A percentile compares a stretch with the other conserved stretches of the same genome.
These are phyloP conservation scores for Talaromyces sp. DNA, from an alignment of 2,329 filamentous ascomycete genomes.

Conservation along the genomic window DNA sequence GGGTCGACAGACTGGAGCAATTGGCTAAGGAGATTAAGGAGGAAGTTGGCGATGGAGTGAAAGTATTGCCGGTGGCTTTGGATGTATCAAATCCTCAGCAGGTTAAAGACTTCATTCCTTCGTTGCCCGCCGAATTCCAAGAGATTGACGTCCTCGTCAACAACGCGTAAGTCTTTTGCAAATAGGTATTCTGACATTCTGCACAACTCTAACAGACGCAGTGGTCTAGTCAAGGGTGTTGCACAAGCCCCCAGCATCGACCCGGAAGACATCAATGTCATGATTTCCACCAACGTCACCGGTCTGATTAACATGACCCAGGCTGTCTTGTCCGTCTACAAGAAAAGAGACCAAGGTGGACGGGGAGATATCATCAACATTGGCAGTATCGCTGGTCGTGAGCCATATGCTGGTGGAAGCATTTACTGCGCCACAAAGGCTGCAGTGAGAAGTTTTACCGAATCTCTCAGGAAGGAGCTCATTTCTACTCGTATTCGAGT, in stretches of 20 bases:
- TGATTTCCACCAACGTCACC: conserved; percentile 91
- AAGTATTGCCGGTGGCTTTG: conserved; percentile 75
- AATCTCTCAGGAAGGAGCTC: conserved; percentile 74
- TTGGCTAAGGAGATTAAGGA: conserved; percentile 69
- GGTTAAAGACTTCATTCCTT: conserved; percentile 65
- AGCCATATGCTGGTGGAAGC: conserved; percentile 75
- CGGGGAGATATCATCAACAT: conserved; percentile 93
- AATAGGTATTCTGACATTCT: background rate
- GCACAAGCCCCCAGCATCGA: conserved; percentile 79
- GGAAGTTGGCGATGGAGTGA: conserved; percentile 72
- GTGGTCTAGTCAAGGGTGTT: conserved; percentile 82
- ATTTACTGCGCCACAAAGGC: conserved; percentile 95
- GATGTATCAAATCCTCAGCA: conserved; percentile 79
- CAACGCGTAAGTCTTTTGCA: conserved; percentile 67
- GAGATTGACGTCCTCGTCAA: conserved; percentile 88
- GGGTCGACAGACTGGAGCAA: conserved; percentile 70
- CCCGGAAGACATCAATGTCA: conserved; percentile 73
- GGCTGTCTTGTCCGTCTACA: conserved; percentile 77
- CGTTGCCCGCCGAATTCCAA: conserved; percentile 73
- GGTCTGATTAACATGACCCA: conserved; percentile 97
- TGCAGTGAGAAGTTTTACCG: conserved; percentile 78
- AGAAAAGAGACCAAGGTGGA: conserved; percentile 63
- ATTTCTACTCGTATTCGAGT: conserved; percentile 74
- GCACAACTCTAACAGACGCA: conserved; percentile 33
- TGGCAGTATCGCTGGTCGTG: conserved; percentile 84